Percentiles rank a stretch among this genome's conserved stretches.
These are phyloP conservation scores for Speleostelium caveatum DNA, from an alignment of 78 protist species.

Conservation along the genomic window DNA sequence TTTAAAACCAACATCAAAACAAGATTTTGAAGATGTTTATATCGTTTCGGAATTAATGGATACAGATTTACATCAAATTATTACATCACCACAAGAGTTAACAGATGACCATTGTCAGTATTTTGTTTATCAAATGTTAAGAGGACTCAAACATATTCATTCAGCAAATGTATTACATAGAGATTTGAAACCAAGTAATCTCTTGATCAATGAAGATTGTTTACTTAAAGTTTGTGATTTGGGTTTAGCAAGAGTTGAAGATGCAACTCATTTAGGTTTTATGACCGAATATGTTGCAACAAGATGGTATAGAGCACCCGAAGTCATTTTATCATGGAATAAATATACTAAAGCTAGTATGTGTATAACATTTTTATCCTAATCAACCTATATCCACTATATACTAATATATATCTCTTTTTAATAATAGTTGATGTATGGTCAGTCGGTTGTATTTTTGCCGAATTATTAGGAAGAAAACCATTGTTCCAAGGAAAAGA, in stretches of 20 bases:
- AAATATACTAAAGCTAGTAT: conserved; percentile 87
- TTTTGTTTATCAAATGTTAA: conserved; percentile 96
- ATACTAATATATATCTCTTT: neutral
- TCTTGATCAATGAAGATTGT: conserved; percentile 97
- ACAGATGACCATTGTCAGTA: conserved; percentile 97
- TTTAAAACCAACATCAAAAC: conserved; percentile 32
- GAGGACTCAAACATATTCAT: conserved; percentile 97
- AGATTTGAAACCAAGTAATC: conserved; percentile 97
- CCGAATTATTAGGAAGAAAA: conserved; percentile 84
- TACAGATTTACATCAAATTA: conserved; percentile 96
- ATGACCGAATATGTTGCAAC: conserved; percentile 96
- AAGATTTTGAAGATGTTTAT: conserved; percentile 87
- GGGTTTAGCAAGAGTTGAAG: conserved; percentile 84
- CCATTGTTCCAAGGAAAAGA: conserved; percentile 84
- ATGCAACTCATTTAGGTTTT: conserved; percentile 59
- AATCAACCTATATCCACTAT: neutral
- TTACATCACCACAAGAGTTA: conserved; percentile 91
- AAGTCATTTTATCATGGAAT: conserved; percentile 88
- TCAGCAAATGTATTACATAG: conserved; percentile 97
- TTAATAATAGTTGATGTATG: conserved; percentile 87
- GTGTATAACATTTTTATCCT: conserved; percentile 70
- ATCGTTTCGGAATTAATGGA: conserved; percentile 97
- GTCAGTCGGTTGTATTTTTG: conserved; percentile 93
- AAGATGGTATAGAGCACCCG: conserved; percentile 98
- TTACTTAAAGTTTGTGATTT: conserved; percentile 91